Percentiles rank a stretch among this genome's conserved stretches.
phyloP scores from a whole-genome alignment of 768 basidiomycete species.

The Termitomyces titanicus region DNA sequence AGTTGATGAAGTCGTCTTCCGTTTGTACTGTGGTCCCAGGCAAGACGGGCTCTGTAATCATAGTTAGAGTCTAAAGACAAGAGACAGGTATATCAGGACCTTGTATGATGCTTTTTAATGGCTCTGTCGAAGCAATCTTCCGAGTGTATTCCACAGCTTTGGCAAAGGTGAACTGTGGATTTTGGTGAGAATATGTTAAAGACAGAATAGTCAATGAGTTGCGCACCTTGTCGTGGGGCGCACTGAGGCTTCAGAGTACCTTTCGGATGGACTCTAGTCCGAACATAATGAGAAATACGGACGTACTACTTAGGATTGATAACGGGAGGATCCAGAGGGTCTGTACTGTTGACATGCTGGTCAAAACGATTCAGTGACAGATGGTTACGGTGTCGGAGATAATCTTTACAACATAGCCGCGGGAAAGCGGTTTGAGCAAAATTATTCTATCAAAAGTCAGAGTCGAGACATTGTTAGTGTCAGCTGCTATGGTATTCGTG shows the following conservation, averaged over 20 bases:
- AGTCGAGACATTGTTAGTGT: slow-evolving; percentile 4
- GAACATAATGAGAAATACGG: too few relatives aligned
- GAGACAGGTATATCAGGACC: background rate
- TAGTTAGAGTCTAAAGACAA: background rate
- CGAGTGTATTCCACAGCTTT: slow-evolving; percentile 14
- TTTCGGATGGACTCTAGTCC: background rate
- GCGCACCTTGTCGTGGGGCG: slow-evolving; percentile 12
- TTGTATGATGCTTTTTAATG: slow-evolving; percentile 9
- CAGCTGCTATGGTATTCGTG: background rate
- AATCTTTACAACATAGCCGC: slow-evolving; percentile 12
- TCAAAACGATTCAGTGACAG: too few relatives aligned
- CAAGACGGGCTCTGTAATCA: slow-evolving; percentile 1
- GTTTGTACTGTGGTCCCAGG: background rate
- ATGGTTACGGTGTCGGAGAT: background rate
- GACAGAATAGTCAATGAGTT: background rate
- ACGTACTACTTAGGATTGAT: slow-evolving; percentile 13
- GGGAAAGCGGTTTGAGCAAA: slow-evolving; percentile 12
- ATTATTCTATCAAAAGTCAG: slow-evolving; percentile 11
- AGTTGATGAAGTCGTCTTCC: slow-evolving; percentile 7
- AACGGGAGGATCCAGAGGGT: slow-evolving; percentile 10
- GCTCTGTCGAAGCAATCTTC: slow-evolving; percentile 8
- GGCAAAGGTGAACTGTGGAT: slow-evolving; percentile 10
- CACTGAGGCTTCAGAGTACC: background rate
- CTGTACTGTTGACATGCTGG: slow-evolving; percentile 13
- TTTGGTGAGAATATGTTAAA: background rate